A percentile compares a stretch with the other conserved stretches of the same genome.
Evolutionary conservation across 1,284 basidiomycete species (phyloP).

Genomic region (Sphaerobolus stellatus): DNA sequence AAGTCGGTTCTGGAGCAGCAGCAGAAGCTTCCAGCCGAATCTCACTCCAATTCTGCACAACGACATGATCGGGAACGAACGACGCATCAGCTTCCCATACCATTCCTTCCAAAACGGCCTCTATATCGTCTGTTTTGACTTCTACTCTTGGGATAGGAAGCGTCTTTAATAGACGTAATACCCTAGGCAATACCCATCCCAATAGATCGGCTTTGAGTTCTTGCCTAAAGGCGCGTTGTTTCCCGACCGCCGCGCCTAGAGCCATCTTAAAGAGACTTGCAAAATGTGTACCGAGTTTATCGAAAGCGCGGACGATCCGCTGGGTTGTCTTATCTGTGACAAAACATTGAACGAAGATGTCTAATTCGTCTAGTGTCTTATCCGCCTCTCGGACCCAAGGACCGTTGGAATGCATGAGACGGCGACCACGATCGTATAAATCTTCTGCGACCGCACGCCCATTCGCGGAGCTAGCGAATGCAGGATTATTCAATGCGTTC

Average conservation of each 20-base stretch:
- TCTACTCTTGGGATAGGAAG: conserved; percentile 49
- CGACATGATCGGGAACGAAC: conserved; percentile 43
- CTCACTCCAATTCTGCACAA: conserved; percentile 45
- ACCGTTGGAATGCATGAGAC: conserved; percentile 26
- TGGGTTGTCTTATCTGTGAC: conserved; percentile 38
- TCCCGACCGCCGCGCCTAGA: conserved; percentile 13
- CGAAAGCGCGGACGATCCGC: conserved; percentile 33
- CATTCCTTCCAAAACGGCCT: conserved; percentile 40
- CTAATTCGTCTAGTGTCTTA: conserved; percentile 31
- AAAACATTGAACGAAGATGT: conserved; percentile 34
- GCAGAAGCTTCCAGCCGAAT: conserved; percentile 31
- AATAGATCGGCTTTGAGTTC: conserved; percentile 35
- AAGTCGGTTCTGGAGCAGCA: conserved; percentile 3
- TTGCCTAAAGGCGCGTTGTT: conserved; percentile 19
- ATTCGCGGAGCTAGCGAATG: conserved; percentile 33
- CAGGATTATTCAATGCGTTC: conserved; percentile 34
- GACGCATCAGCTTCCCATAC: conserved; percentile 32
- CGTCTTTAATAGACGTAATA: conserved; percentile 34
- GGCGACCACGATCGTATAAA: conserved; percentile 39
- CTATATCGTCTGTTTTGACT: conserved; percentile 34
- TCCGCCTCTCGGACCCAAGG: conserved; percentile 30
- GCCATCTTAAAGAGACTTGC: conserved; percentile 15
- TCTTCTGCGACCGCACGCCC: conserved; percentile 33
- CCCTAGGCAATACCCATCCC: conserved; percentile 42
- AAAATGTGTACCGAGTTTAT: conserved; percentile 26